A percentile compares a stretch with the other conserved stretches of the same genome.
phyloP scores from a whole-genome alignment of 1,284 basidiomycete genomes.

The Fomitopsis palustris region DNA sequence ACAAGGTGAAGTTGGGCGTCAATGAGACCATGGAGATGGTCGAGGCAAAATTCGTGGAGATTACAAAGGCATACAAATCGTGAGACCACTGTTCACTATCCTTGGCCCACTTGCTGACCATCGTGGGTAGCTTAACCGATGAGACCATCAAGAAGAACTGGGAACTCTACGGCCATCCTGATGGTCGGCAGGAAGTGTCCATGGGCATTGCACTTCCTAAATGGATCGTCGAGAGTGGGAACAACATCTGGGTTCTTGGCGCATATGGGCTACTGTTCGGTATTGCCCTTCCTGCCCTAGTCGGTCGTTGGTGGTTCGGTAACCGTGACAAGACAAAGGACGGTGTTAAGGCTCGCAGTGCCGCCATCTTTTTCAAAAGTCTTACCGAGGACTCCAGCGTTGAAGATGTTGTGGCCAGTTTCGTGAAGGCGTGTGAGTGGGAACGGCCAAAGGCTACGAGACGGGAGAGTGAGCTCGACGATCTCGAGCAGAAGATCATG shows the following conservation, averaged over 20 bases:
- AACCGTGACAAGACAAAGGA: conserved; percentile 91
- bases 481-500: conserved; percentile 57
- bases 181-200: conserved; percentile 91
- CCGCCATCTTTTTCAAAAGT: conserved; percentile 87
- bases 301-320: conserved; percentile 98
- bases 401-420: conserved; percentile 69
- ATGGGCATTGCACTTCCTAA: conserved; percentile 96
- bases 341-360: conserved; percentile 81
- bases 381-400: conserved; percentile 80
- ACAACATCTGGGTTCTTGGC: conserved; percentile 89
- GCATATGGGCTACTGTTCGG: conserved; percentile 89
- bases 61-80: conserved; percentile 99
- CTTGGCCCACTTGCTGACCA: neutral
- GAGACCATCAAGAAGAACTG: conserved; percentile 91
- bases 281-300: conserved; percentile 81
- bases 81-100: conserved; percentile 30
- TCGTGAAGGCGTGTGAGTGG: conserved; percentile 76
- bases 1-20: conserved; percentile 84
- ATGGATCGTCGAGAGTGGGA: conserved; percentile 92
- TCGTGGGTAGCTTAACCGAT: conserved; percentile 73
- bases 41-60: conserved; percentile 84
- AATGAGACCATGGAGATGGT: conserved; percentile 92
- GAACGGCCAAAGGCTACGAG: conserved; percentile 28
- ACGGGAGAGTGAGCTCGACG: conserved; percentile 43
- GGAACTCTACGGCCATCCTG: conserved; percentile 92